A percentile compares a stretch with the other conserved stretches of the same genome.
Conservation (phyloP, 768 basidiomycete species). For the Dioszegia aurantiaca region DNA sequence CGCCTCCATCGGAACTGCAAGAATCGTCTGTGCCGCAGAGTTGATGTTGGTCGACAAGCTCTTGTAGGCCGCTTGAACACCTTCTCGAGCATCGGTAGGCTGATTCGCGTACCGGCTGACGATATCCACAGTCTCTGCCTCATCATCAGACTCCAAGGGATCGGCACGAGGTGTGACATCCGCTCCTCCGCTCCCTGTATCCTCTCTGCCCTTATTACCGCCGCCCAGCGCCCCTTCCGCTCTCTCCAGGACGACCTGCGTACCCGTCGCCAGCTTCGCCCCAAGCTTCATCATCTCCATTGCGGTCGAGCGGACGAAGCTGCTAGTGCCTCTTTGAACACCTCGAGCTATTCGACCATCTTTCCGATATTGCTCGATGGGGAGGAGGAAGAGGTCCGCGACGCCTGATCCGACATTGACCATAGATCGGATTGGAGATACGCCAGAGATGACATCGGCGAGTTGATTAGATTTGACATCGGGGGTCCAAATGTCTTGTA, state of each 20-base stretch:
- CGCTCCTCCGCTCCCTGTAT: conserved; percentile 64
- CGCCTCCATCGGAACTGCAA: conserved; percentile 98
- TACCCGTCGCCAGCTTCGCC: conserved; percentile 89
- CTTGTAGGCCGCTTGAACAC: conserved; percentile 84
- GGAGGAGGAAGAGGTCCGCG: conserved; percentile 89
- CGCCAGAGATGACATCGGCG: conserved; percentile 93
- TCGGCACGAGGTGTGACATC: neutral
- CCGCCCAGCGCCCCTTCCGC: conserved; percentile 84
- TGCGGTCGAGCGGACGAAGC: conserved; percentile 90
- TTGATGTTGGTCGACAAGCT: conserved; percentile 81
- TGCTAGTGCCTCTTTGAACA: conserved; percentile 86
- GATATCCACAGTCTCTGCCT: conserved; percentile 20
- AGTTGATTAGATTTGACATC: conserved; percentile 98
- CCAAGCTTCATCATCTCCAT: conserved; percentile 94
- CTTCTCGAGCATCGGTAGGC: conserved; percentile 76
- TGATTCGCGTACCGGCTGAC: conserved; percentile 86
- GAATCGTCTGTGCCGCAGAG: conserved; percentile 94
- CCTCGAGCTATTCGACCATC: conserved; percentile 90
- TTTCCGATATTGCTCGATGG: conserved; percentile 96
- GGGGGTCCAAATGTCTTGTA: conserved; percentile 99
- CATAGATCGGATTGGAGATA: conserved; percentile 90
- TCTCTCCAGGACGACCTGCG: conserved; percentile 94
- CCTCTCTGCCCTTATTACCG: conserved; percentile 60
- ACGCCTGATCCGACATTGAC: conserved; percentile 97
- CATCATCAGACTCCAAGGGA: conserved; percentile 24